phyloP scores from a whole-genome alignment of 2,329 filamentous ascomycete genomes.

The Verticillium alfalfae region DNA sequence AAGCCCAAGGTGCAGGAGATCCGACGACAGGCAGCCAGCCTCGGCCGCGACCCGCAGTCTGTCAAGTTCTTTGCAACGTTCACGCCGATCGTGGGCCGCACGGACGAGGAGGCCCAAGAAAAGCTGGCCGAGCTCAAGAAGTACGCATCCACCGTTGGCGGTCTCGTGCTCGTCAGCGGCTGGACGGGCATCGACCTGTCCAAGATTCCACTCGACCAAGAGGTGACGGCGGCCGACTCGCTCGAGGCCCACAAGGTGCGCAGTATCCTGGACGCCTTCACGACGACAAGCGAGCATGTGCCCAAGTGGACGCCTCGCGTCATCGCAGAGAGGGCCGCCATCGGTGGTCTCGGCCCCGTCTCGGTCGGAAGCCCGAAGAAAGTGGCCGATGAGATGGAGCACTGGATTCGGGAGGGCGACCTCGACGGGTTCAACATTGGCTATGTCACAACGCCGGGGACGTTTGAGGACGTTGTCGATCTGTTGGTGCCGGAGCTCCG shows the following conservation, averaged over 20 bases:
- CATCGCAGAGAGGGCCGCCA: conserved; percentile 31
- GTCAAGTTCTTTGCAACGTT: conserved; percentile 52
- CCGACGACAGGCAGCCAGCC: conserved; percentile 39
- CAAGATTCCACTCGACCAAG: conserved; percentile 50
- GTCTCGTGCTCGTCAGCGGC: conserved; percentile 49
- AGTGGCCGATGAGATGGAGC: conserved; percentile 38
- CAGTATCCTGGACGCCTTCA: conserved; percentile 42
- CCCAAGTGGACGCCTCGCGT: conserved; percentile 38
- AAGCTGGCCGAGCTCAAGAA: conserved; percentile 46
- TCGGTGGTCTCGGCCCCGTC: conserved; percentile 31
- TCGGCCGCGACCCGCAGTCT: conserved; percentile 49
- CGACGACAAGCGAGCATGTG: conserved; percentile 36
- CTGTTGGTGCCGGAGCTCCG: conserved; percentile 22
- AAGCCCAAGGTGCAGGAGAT: conserved; percentile 46
- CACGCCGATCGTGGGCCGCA: conserved; percentile 41
- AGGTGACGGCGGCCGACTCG: conserved; percentile 49
- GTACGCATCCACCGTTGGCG: conserved; percentile 47
- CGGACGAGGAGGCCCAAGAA: conserved; percentile 44
- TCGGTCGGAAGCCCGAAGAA: conserved; percentile 30
- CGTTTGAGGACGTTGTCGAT: conserved; percentile 24
- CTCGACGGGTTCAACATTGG: conserved; percentile 35
- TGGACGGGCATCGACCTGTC: conserved; percentile 58
- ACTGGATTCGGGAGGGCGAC: conserved; percentile 35
- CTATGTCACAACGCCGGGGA: conserved; percentile 35
- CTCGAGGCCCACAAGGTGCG: conserved; percentile 45